phyloP scores from a whole-genome alignment of 345 rosid species.

The Eucalyptus albens region DNA sequence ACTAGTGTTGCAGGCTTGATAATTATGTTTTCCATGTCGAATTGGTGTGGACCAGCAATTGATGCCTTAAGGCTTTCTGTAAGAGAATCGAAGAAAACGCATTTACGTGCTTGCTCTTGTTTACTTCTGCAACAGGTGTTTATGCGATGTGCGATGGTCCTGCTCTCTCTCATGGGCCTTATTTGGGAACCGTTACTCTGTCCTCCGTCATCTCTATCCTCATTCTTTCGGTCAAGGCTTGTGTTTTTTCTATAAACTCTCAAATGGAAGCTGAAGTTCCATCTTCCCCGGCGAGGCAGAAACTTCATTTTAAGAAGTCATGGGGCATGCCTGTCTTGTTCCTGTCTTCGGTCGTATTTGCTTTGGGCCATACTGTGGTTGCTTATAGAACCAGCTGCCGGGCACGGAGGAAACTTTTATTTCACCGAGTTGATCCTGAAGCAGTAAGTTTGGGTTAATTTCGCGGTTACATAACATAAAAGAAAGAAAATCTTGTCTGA shows the following conservation, averaged over 20 bases:
- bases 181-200: constrained; percentile 74
- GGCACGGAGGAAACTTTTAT: constrained; percentile 78
- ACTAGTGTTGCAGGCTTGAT: not conserved
- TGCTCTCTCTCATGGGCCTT: constrained; percentile 82
- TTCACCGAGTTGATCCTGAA: constrained; percentile 85
- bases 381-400: constrained; percentile 95
- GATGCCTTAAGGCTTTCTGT: not conserved
- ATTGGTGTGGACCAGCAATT: not conserved
- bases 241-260: constrained; percentile 68
- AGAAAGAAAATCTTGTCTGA: not conserved
- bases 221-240: constrained; percentile 73
- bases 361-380: constrained; percentile 86
- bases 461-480: not conserved
- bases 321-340: constrained; percentile 99
- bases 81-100: not conserved
- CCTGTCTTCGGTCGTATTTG: constrained; percentile 77
- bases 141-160: constrained; percentile 66
- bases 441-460: constrained; percentile 28
- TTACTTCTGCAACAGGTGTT: constrained; percentile 41
- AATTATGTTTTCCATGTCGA: not conserved
- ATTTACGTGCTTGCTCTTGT: not conserved
- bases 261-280: constrained; percentile 62
- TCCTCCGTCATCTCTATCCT: constrained; percentile 59
- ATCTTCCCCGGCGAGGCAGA: constrained; percentile 51
- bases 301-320: constrained; percentile 79